Evolutionary conservation across 169 alveolate genomes (phyloP).

Genomic region (Plasmodium coatneyi): DNA sequence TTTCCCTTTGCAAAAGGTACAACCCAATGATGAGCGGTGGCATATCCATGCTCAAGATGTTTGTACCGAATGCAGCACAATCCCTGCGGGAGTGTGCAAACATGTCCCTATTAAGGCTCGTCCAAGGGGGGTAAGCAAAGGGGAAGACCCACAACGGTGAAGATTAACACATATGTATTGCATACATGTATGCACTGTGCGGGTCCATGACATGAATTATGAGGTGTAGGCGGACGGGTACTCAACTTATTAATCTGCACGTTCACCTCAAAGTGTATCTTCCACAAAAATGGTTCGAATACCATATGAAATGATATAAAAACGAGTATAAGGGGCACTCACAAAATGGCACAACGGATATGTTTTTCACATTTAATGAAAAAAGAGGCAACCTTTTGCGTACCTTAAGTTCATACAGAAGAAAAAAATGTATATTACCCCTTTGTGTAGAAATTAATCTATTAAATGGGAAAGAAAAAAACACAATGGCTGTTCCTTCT

Average conservation of each 20-base stretch:
- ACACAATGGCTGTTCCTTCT: not conserved
- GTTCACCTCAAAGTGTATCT: not conserved
- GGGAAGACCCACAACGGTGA: not conserved
- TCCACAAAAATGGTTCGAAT: not conserved
- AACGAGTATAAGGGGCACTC: not conserved
- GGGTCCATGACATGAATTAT: not conserved
- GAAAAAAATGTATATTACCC: not conserved
- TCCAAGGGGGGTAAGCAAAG: not conserved
- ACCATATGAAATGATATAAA: not conserved
- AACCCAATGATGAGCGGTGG: not conserved
- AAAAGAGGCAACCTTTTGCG: not conserved
- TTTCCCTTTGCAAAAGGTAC: not conserved
- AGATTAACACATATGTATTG: not conserved
- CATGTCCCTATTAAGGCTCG: not conserved
- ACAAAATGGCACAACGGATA: not conserved
- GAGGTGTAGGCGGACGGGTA: not conserved
- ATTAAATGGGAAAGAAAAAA: not conserved
- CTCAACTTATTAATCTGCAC: not conserved
- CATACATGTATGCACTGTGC: not conserved
- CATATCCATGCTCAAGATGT: not conserved
- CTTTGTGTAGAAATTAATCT: not conserved
- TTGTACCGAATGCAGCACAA: not conserved
- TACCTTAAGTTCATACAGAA: not conserved
- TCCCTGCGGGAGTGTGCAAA: not conserved
- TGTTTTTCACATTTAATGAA: not conserved